These are phyloP conservation scores for Geotrichum australiense DNA, from an alignment of 1,139 yeast genomes.

Conservation along the genomic window DNA sequence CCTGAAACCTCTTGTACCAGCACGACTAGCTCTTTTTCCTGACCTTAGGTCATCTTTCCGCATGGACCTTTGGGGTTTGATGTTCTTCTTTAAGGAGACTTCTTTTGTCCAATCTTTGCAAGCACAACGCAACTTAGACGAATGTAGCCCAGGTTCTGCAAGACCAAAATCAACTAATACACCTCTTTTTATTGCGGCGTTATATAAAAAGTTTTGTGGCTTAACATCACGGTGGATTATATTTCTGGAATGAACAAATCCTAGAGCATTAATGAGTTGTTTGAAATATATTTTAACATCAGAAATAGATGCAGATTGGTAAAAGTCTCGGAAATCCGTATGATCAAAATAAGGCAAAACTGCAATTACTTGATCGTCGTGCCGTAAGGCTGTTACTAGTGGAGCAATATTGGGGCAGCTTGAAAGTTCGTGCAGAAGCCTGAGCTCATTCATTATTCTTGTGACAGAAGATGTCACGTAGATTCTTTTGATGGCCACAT, in stretches of 20 bases:
- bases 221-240: conserved; percentile 86
- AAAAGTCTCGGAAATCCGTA: conserved; percentile 78
- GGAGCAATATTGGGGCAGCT: conserved; percentile 82
- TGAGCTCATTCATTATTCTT: conserved; percentile 81
- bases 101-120: conserved; percentile 6
- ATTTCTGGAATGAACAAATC: conserved; percentile 65
- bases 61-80: conserved; percentile 28
- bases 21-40: conserved; percentile 90
- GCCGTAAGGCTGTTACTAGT: conserved; percentile 74
- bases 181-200: conserved; percentile 68
- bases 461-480: conserved; percentile 94
- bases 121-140: conserved; percentile 4
- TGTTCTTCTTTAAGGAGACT: background rate
- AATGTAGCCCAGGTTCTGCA: conserved; percentile 46
- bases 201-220: conserved; percentile 72
- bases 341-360: conserved; percentile 89
- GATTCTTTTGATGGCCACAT: conserved; percentile 87
- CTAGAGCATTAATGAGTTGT: conserved; percentile 70
- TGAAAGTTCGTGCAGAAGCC: conserved; percentile 56
- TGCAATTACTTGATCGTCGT: conserved; percentile 87
- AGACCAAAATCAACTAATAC: conserved; percentile 89
- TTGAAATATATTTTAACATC: conserved; percentile 77
- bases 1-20: conserved; percentile 95
- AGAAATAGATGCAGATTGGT: conserved; percentile 65
- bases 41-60: conserved; percentile 46